These are phyloP conservation scores for Stephanodiscus triporus DNA, from an alignment of 108 stramenopile species.

Conservation along the genomic window DNA sequence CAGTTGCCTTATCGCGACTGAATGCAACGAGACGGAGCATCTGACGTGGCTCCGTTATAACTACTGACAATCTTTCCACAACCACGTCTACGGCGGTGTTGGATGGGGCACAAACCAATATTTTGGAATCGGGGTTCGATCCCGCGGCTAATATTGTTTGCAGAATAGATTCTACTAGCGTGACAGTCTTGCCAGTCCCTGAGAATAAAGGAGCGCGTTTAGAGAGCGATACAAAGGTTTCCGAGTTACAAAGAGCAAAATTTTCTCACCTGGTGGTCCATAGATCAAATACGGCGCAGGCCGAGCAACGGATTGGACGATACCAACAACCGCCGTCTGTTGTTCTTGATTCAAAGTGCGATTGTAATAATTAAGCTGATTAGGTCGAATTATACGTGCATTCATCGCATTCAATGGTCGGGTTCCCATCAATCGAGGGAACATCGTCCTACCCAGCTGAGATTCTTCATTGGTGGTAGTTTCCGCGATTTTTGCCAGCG, in stretches of 20 bases:
- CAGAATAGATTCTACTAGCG: slow-evolving; percentile 62
- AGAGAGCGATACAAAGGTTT: neutral
- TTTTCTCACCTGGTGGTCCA: slow-evolving; percentile 60
- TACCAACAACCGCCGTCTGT: slow-evolving; percentile 46
- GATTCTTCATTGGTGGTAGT: neutral
- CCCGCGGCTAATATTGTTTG: slow-evolving; percentile 44
- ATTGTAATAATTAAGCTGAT: slow-evolving; percentile 42
- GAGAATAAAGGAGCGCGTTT: neutral
- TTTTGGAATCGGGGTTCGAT: slow-evolving; percentile 33
- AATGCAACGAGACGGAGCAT: slow-evolving; percentile 59
- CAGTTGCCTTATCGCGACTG: slow-evolving; percentile 40
- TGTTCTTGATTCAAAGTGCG: slow-evolving; percentile 57
- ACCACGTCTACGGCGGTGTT: slow-evolving; percentile 72
- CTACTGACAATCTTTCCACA: slow-evolving; percentile 48
- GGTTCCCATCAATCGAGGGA: neutral
- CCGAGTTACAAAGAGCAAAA: neutral
- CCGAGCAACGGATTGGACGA: slow-evolving; percentile 34
- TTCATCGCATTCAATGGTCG: slow-evolving; percentile 14
- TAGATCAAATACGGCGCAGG: slow-evolving; percentile 67
- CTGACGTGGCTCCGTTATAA: slow-evolving; percentile 44
- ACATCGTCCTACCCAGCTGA: slow-evolving; percentile 3
- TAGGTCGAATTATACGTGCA: slow-evolving; percentile 7
- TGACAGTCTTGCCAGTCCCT: slow-evolving; percentile 60
- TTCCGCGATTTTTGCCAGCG: neutral
- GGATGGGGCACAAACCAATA: slow-evolving; percentile 62